Evolutionary conservation across 2,329 filamentous ascomycete genomes (phyloP).

Genomic region (Neofusicoccum umdonicola): DNA sequence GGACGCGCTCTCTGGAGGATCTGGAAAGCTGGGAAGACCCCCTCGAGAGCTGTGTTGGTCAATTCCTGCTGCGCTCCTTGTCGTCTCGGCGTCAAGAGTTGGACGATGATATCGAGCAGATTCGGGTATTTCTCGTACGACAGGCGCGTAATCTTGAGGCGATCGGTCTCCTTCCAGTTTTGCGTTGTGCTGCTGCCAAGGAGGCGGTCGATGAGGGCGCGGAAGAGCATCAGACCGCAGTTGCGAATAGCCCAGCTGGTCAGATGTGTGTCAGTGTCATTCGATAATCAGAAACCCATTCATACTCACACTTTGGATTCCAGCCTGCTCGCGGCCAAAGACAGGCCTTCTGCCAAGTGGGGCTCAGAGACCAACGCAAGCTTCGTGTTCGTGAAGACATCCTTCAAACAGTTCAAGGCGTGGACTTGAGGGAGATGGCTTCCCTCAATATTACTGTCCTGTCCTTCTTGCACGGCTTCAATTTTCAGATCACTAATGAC

Average conservation of each 20-base stretch:
- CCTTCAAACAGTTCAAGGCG: constrained; percentile 88
- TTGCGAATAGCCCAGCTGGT: constrained; percentile 88
- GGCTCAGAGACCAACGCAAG: constrained; percentile 70
- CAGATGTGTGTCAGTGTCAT: neutral
- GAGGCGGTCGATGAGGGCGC: constrained; percentile 76
- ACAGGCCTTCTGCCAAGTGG: constrained; percentile 70
- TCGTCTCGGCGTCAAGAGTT: constrained; percentile 49
- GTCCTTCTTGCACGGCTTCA: constrained; percentile 56
- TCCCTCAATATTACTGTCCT: constrained; percentile 50
- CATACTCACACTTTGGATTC: constrained; percentile 68
- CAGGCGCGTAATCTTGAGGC: constrained; percentile 52
- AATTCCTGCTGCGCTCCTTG: constrained; percentile 21
- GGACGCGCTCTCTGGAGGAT: constrained; percentile 71
- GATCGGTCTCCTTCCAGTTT: constrained; percentile 55
- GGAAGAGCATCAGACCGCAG: constrained; percentile 83
- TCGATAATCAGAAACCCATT: neutral
- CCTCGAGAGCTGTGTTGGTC: constrained; percentile 50
- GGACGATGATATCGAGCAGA: constrained; percentile 62
- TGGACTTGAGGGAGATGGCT: constrained; percentile 82
- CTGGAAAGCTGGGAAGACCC: constrained; percentile 79
- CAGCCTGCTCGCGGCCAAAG: constrained; percentile 76
- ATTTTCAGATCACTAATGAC: constrained; percentile 62
- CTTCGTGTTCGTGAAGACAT: constrained; percentile 81
- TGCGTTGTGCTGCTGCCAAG: constrained; percentile 26
- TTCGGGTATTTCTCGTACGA: constrained; percentile 68